Evolutionary conservation across 2,329 filamentous ascomycete species (phyloP), one percentile per base, ranked within the genome.

Genomic region (Microcyclospora pomicola): DNA sequence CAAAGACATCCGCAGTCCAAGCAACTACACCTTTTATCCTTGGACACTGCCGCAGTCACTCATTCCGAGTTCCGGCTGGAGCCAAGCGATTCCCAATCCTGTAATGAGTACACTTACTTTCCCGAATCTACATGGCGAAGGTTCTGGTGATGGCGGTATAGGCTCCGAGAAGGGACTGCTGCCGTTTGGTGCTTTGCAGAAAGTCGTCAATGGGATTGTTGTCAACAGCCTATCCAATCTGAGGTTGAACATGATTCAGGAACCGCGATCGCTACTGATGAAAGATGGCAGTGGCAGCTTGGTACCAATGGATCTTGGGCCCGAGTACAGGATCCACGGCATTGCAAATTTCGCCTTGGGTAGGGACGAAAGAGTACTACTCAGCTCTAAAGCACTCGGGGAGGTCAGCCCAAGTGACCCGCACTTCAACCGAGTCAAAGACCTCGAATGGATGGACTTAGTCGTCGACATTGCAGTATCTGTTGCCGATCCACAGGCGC

Each of bases 21-120:
- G 76, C 1, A 93, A 93, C 51, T 79, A 87, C 56, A 88, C 81
- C 0, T 79, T 83, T 50, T 96, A 86, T 53, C 91, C 91, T 0
- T 96, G 88, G 88, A 96, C 91, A 0, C 65, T 98, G 0, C 88
- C 91, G 0, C 66, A 68, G 1, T 69, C 74, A 16, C 68, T 93
- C 49, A 70, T 95, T 2, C 85, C 87, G 0, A 61, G 65, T 9
- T 76, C 92, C 51, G 88, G 82, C 0, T 80, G 71, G n/a, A 93
- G 84, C 48, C 71, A 79, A 4, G 75, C 73, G 10, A 78, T 93
- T 47, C 69, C 75, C 5, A 68, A 77, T 40, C 79, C 80, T 13
- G 69, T 80, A 9, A 81, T 84, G 2, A 77, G 91, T 37, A 77
- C 80, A 38, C 68, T 81, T 3, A 73, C 75, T 0, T 81, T 81